Base-by-base conservation (phyloP, 768 basidiomycete genomes). In the Lyophyllum semitale region DNA sequence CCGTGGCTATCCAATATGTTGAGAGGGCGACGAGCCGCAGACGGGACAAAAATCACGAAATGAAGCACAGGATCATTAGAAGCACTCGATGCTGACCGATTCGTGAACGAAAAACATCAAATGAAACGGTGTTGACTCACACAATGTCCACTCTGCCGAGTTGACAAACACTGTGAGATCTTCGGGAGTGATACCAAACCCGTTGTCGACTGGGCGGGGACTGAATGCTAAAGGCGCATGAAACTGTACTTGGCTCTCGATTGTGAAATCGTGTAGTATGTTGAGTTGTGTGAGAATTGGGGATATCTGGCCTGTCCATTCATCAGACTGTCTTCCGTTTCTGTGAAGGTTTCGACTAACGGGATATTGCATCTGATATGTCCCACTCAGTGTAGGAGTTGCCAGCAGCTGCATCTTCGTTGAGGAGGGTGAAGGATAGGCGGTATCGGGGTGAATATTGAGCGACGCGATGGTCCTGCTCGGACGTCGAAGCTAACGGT, bases 61-160 rank as follows among this genome's bases (percentile, higher is more conserved):
- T 98, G 92, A 0, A 99, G 73, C 1, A 98, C 95, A 3, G 94
- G 95, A 59, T 98, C 94, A 57, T 91, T 93, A 1, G 93, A 94
- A 2, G 88, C 88, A 54, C 93, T 89, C 0, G 96, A 96, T 11
- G 95, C 95, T 98, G 62, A 37, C 12, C 26, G 42, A 33, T 38
- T 38, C 17, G 13, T 38, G 27, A 51, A 22, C 18, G 37, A 37
- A 7, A 44, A 20, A 13, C 41, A 8, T 27, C 26, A 23, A 18
- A 23, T 3, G 23, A 22, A 30, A 35, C 9, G 37, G 41, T 42
- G 12, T 43, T 23, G 27, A 61, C 78, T 63, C 63, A 95, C 95
- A 94, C 46, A 99, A 66, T 12, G 89, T 90, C 97, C 97, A 99
- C 66, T 95, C 88, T 4, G 95, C 97, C 6, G 93, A 93, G 65